These are phyloP conservation scores for Alternaria triticina DNA, from an alignment of 2,329 filamentous ascomycete species.

Conservation along the genomic window DNA sequence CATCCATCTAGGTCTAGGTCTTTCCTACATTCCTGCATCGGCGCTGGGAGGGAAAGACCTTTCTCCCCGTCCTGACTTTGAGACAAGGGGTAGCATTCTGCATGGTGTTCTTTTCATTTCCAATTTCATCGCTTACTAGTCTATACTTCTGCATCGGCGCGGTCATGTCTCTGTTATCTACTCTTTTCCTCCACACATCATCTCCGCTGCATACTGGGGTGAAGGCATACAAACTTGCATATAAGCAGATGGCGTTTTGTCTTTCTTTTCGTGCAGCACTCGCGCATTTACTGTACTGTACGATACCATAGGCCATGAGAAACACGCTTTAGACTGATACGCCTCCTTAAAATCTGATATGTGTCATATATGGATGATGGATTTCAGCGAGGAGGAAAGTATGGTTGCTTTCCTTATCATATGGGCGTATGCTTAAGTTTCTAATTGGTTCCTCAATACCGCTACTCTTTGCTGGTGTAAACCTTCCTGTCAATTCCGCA, in stretches of 20 bases:
- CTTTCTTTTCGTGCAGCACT: background rate
- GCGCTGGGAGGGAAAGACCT: background rate
- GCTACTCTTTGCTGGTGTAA: background rate
- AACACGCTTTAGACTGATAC: background rate
- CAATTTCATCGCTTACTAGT: background rate
- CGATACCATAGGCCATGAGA: background rate
- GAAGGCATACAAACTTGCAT: background rate
- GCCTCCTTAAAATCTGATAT: background rate
- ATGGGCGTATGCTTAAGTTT: background rate
- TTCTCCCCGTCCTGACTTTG: background rate
- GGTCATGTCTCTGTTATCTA: background rate
- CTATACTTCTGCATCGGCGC: background rate
- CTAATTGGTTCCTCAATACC: background rate
- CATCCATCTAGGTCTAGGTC: background rate
- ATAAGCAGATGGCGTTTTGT: background rate
- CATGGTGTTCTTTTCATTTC: background rate
- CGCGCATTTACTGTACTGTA: background rate
- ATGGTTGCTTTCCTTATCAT: background rate
- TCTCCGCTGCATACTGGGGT: background rate
- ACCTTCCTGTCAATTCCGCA: background rate
- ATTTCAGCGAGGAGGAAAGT: background rate
- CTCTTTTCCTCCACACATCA: background rate
- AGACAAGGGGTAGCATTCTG: background rate
- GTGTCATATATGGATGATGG: background rate
- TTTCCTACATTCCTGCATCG: background rate